Base-by-base conservation (phyloP, 2,329 filamentous ascomycete genomes). In the Lojkania enalia region DNA sequence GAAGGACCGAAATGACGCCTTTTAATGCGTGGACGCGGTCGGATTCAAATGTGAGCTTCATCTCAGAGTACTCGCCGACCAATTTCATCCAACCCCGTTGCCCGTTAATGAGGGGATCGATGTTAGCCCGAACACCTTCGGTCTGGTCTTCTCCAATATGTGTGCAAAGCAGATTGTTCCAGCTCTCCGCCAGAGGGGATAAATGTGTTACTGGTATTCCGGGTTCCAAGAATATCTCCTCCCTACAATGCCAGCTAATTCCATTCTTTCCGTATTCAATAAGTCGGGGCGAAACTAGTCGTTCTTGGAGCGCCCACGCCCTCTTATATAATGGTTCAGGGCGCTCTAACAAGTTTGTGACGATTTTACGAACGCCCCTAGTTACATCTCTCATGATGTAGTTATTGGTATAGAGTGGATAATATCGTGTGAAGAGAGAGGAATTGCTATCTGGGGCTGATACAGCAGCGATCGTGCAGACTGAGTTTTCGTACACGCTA, bases 221-320 rank as follows among this genome's bases (percentile, higher is more conserved):
- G 12, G 5, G 9, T 19, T 36, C 20, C 9, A 19, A 36, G 11
- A 36, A 15, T 12, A 36, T 21, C 18, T 23, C 4, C 2, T 39
- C 11, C 0, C 29, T 36, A 25, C 57, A 60, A 1, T 60, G 42
- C 20, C 27, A 57, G 40, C 55, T 52, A 1, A 57, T 29, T 6
- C 49, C 48, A 15, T 39, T 21, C 11, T 51, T 40, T 0, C 54
- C 53, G n/a, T 49, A 35, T 0, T 56, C 29, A 3, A 58, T 33
- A 5, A 48, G 54, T 2, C 57, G 37, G 0, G 55, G 46, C 3
- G 35, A 23, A 0, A 60, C 35, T 1, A 55, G 30, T 11, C 55
- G 51, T 14, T 60, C 57, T 11, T 60, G 57, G 11, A 55, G 54
- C 4, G 51, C 52, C 55, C 53, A 60, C 3, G 51, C 57, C 4